Conservation (phyloP, 73 alveolate species). For the Strombidium stylifer region DNA sequence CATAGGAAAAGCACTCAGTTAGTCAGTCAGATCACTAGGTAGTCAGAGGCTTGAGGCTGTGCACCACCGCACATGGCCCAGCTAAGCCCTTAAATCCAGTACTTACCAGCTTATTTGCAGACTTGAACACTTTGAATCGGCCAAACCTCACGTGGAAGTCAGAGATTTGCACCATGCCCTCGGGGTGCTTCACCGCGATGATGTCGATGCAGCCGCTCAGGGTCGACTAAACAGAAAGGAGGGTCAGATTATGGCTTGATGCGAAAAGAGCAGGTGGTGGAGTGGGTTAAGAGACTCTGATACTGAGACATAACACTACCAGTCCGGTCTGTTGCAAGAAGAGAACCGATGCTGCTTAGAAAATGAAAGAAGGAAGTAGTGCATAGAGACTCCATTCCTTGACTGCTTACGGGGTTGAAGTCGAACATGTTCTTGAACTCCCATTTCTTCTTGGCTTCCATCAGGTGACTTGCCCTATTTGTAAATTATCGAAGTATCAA, state of each 20-base stretch:
- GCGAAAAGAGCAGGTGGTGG: conserved; percentile 34
- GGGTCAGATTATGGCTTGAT: conserved; percentile 53
- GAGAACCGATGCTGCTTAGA: background rate
- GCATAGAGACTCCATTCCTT: background rate
- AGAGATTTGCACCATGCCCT: conserved; percentile 78
- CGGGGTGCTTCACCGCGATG: conserved; percentile 83
- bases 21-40: too few species aligned
- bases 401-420: background rate
- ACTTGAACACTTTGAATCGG: conserved; percentile 75
- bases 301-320: background rate
- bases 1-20: too few species aligned
- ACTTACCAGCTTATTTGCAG: conserved; percentile 74
- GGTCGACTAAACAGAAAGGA: conserved; percentile 62
- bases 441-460: too few species aligned
- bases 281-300: conserved; percentile 28
- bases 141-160: conserved; percentile 96
- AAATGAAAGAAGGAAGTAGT: background rate
- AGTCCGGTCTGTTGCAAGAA: background rate
- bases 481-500: too few species aligned
- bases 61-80: too few species aligned
- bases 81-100: too few species aligned
- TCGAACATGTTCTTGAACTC: background rate
- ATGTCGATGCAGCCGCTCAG: conserved; percentile 95
- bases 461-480: too few species aligned
- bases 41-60: background rate